A percentile compares a stretch with the other conserved stretches of the same genome.
Conservation (phyloP, 2,329 filamentous ascomycete species). For the Trichoderma atroviride region DNA sequence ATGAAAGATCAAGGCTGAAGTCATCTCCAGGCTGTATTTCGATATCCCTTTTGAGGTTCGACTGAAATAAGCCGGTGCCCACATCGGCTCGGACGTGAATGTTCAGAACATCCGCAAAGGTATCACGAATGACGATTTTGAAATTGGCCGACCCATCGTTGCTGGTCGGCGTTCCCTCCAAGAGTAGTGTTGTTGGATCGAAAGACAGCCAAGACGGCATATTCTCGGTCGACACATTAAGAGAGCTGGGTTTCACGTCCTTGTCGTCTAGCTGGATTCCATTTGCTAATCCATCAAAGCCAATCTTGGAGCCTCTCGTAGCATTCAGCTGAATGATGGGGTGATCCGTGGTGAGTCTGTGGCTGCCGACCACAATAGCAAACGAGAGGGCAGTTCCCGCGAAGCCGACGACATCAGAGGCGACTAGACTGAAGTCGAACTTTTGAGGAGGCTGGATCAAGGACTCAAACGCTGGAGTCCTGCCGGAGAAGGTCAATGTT, state of each 20-base stretch:
- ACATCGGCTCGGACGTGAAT: constrained; percentile 52
- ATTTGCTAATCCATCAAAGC: constrained; percentile 54
- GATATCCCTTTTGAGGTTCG: constrained; percentile 43
- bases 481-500: constrained; percentile 69
- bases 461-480: constrained; percentile 65
- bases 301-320: constrained; percentile 54
- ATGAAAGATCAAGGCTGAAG: constrained; percentile 48
- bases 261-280: constrained; percentile 62
- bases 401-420: constrained; percentile 80
- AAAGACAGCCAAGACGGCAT: constrained; percentile 72
- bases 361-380: constrained; percentile 70
- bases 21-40: constrained; percentile 45
- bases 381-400: constrained; percentile 67
- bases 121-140: constrained; percentile 62
- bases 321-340: constrained; percentile 60
- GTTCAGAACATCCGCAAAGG: constrained; percentile 60
- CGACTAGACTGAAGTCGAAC: constrained; percentile 73
- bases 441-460: constrained; percentile 68
- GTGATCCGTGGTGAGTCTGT: constrained; percentile 67
- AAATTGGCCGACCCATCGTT: constrained; percentile 63
- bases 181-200: constrained; percentile 60
- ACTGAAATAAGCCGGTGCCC: constrained; percentile 45
- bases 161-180: constrained; percentile 67
- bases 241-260: constrained; percentile 49
- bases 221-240: constrained; percentile 55